Conservation (phyloP, 169 alveolate species). For the Eimeria tenella region DNA sequence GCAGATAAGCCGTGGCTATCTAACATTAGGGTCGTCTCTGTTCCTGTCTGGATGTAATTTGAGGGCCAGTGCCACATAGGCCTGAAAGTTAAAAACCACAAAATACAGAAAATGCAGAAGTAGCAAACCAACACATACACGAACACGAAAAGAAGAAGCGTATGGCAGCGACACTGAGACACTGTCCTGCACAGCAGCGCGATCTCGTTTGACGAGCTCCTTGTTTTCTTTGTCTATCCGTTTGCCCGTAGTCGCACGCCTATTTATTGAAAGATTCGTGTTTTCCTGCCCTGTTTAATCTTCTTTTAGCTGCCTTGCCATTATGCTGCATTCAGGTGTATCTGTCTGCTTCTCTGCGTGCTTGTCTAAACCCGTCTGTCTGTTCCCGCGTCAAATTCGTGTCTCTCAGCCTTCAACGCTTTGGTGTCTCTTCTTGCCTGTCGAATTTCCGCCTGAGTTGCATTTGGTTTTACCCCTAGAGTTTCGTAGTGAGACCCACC, state of each 20-base stretch:
- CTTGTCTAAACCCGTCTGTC: background rate
- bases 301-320: background rate
- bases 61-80: slow-evolving; percentile 18
- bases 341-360: background rate
- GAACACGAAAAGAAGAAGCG: no score
- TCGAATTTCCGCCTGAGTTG: slow-evolving; percentile 13
- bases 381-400: background rate
- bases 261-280: background rate
- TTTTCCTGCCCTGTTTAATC: background rate
- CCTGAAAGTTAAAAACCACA: background rate
- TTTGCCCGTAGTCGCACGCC: background rate
- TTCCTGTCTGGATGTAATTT: background rate
- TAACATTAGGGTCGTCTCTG: slow-evolving; percentile 1
- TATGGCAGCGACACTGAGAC: no score
- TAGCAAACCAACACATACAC: no score
- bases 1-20: background rate
- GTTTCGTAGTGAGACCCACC: slow-evolving; percentile 6
- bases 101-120: background rate
- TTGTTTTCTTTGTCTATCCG: background rate
- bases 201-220: background rate
- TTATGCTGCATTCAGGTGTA: background rate
- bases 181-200: no score
- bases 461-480: background rate
- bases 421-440: background rate
- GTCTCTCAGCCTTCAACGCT: background rate